Base-by-base conservation (phyloP, 306 rosid genomes). In the Hippophae gyantsensis region DNA sequence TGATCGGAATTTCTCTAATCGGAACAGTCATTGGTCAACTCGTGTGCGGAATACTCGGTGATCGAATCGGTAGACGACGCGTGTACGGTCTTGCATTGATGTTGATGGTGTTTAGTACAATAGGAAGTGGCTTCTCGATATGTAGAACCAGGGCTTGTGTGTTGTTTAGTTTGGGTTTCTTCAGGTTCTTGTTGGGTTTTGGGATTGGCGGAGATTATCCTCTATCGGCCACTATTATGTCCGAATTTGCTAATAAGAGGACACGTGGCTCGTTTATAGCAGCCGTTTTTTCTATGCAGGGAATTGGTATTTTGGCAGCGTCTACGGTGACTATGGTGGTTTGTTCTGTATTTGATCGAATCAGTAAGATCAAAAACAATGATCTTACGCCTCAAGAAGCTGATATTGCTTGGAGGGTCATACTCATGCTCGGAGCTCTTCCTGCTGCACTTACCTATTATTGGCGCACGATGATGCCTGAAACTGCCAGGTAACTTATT, bases 171-270 rank as follows among this genome's bases (percentile, higher is more conserved):
- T 76, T 88, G 5, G 81, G 77, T 7, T 71, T 88, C 78, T 88
- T 86, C 75, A 69, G 96, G 62, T 88, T 88, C 72, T 0, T 73
- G 5, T 69, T 88, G 26, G 96, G 96, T 0, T 13, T 85, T 1
- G 96, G 94, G n/a, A 85, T 88, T 13, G 96, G 96, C 0, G 96
- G 96, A 8, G 96, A 88, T 69, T 82, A 88, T 53, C 96, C 96
- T 0, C 42, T 88, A 9, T 88, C 96, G 3, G 79, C 96, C 0
- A 88, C 96, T 11, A 88, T 88, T 43, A 88, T 88, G 96, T 88
- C 96, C 7, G 96, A 88, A 65, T 88, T 85, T 57, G 94, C 96
- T 0, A 88, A 85, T 74, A 81, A 79, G 78, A 75, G 41, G 59
- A 88, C 96, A 0, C 74, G 96, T 46, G 96, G 96, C 0, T 68